Evolutionary conservation across 2,329 filamentous ascomycete genomes (phyloP).

Genomic region (Orbilia brochopaga): DNA sequence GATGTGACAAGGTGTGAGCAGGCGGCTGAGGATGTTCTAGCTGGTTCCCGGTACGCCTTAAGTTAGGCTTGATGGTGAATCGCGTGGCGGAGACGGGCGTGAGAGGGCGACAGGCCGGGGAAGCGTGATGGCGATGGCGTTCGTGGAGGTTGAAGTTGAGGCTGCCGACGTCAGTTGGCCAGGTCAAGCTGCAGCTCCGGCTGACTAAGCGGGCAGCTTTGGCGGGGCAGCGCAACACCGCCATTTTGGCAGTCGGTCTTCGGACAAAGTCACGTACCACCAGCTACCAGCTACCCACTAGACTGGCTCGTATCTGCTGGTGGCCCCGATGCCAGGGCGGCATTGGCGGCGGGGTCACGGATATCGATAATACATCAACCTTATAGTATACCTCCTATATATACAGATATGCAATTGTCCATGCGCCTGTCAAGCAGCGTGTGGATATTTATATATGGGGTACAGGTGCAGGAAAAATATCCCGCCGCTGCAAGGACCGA

Average conservation of each 20-base stretch:
- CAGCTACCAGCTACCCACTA: too few relatives aligned
- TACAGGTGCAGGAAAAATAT: background rate
- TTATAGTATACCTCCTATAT: too few relatives aligned
- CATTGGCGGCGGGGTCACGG: too few relatives aligned
- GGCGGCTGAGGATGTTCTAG: conserved; percentile 24
- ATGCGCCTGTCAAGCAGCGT: too few relatives aligned
- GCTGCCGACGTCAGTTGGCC: conserved; percentile 48
- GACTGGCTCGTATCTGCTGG: too few relatives aligned
- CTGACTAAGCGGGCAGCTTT: conserved; percentile 22
- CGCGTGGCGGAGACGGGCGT: background rate
- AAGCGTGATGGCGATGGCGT: background rate
- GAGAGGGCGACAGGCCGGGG: background rate
- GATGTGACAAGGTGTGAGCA: background rate
- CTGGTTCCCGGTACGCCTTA: conserved; percentile 13
- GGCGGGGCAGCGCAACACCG: conserved; percentile 16
- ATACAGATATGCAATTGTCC: too few relatives aligned
- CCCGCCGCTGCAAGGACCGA: background rate
- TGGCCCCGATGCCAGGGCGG: too few relatives aligned
- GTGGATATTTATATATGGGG: too few relatives aligned
- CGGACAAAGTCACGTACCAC: background rate
- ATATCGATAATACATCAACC: too few relatives aligned
- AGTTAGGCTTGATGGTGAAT: background rate
- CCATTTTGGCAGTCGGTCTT: background rate
- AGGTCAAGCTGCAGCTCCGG: conserved; percentile 21
- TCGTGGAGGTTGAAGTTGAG: background rate